Evolutionary conservation across 495 filamentous ascomycete species (phyloP).

Genomic region (Talaromyces adpressus): DNA sequence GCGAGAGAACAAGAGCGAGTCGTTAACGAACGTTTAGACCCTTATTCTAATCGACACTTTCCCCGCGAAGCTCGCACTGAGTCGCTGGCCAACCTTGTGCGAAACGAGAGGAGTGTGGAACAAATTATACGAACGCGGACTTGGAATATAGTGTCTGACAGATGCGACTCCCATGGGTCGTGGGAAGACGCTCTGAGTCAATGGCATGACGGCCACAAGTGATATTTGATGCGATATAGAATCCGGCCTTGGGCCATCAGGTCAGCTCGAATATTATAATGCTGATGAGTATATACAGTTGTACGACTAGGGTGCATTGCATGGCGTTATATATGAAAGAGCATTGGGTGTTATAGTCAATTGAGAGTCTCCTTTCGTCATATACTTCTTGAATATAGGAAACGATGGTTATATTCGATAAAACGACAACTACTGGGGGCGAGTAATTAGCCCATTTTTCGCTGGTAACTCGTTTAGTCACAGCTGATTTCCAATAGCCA

Average conservation of each 20-base stretch:
- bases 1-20: constrained; percentile 64
- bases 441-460: not conserved
- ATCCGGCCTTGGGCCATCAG: not conserved
- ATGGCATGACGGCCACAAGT: constrained; percentile 37
- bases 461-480: not conserved
- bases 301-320: constrained; percentile 6
- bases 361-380: not conserved
- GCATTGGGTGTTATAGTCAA: not conserved
- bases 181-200: constrained; percentile 60
- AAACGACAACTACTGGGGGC: not conserved
- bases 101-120: constrained; percentile 83
- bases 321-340: constrained; percentile 4
- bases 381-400: not conserved
- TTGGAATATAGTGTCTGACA: constrained; percentile 74
- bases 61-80: constrained; percentile 81
- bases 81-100: constrained; percentile 64
- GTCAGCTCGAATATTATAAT: not conserved
- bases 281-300: not conserved
- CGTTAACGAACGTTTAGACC: constrained; percentile 86
- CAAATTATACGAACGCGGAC: constrained; percentile 75
- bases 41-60: constrained; percentile 81
- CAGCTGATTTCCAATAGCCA: no score
- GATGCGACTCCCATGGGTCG: constrained; percentile 52
- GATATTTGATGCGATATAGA: not conserved
- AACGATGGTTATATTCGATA: not conserved